Base-by-base conservation (phyloP, 2,329 filamentous ascomycete species). In the Laburnicola sp. region DNA sequence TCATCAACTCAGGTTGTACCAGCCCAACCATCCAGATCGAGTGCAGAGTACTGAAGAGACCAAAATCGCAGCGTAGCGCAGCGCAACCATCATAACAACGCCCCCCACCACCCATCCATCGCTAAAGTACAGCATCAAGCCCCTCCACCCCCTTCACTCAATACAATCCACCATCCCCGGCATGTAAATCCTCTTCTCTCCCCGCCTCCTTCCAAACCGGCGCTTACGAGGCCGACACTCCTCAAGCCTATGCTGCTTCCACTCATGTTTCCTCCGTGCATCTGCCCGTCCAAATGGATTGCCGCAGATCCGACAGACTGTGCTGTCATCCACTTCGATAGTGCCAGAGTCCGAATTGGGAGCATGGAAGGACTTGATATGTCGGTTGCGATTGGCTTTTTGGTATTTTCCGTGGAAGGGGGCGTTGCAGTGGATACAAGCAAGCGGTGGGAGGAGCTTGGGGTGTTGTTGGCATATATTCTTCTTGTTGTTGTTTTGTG, bases 231-330 rank as follows among this genome's bases (percentile, higher is more conserved):
- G 41, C 6, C 30, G 30, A 10, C 30, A 35, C n/a, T 35, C 41
- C 4, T 26, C 32, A 6, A 7, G 7, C 3, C n/a, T 7, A 23
- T 45, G 43, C n/a, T 23, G 22, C 16, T 37, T 31, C 43, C 43
- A 45, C 25, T 45, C 43, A 37, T 45, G 43, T 8, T 45, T 45
- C 25, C 34, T 37, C n/a, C 43, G 32, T 2, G 43, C 43, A 28
- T 37, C 42, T 27, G 32, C 6, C 32, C 42, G 22, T 28, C n/a
- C n/a, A 25, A 45, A 45, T 6, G 23, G 31, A 9, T 34, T 3
- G n/a, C 2, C 2, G 7, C 42, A 45, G 16, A 7, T 30, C n/a
- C 42, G 32, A 37, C 42, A 45, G 31, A 6, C 22, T 26, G 8
- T 45, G 1, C 42, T 32, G 16, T 45, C 32, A 21, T 45, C 42